These are phyloP conservation scores for Nakazawaea anatomiae DNA, from an alignment of 805 yeast species.

Conservation along the genomic window DNA sequence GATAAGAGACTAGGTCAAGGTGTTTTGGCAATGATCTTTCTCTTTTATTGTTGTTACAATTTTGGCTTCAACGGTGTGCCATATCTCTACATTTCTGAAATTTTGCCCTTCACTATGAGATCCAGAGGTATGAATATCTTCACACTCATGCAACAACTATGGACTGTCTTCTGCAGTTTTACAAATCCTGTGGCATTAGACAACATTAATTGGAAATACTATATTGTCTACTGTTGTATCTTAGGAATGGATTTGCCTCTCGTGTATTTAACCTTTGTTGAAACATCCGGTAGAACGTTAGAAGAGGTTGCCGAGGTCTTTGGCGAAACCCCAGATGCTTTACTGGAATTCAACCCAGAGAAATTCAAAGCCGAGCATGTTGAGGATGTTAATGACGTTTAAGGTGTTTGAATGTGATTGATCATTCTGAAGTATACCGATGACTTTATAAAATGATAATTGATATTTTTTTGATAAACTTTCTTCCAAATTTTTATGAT, in stretches of 20 bases:
- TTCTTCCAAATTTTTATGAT: no score
- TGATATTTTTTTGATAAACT: no score
- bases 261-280: slow-evolving; percentile 27
- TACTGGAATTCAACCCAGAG: slow-evolving; percentile 7
- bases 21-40: slow-evolving; percentile 45
- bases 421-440: no score
- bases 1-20: slow-evolving; percentile 37
- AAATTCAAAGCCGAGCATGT: slow-evolving; percentile 5
- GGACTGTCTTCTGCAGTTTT: slow-evolving; percentile 26
- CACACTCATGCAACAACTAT: slow-evolving; percentile 17
- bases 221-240: slow-evolving; percentile 28
- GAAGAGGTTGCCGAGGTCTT: slow-evolving; percentile 29
- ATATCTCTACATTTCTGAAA: slow-evolving; percentile 38
- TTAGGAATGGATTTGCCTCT: slow-evolving; percentile 21
- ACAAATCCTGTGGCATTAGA: slow-evolving; percentile 30
- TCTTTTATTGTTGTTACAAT: slow-evolving; percentile 36
- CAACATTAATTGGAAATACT: slow-evolving; percentile 29
- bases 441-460: no score
- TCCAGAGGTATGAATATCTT: slow-evolving; percentile 19
- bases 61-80: slow-evolving; percentile 40
- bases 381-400: neutral
- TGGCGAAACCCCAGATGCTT: slow-evolving; percentile 7
- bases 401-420: no score
- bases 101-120: slow-evolving; percentile 21
- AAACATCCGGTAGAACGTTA: slow-evolving; percentile 31